A percentile compares a stretch with the other conserved stretches of the same genome.
Evolutionary conservation across 2,329 filamentous ascomycete species (phyloP).

Genomic region (Trichoderma oligosporum): DNA sequence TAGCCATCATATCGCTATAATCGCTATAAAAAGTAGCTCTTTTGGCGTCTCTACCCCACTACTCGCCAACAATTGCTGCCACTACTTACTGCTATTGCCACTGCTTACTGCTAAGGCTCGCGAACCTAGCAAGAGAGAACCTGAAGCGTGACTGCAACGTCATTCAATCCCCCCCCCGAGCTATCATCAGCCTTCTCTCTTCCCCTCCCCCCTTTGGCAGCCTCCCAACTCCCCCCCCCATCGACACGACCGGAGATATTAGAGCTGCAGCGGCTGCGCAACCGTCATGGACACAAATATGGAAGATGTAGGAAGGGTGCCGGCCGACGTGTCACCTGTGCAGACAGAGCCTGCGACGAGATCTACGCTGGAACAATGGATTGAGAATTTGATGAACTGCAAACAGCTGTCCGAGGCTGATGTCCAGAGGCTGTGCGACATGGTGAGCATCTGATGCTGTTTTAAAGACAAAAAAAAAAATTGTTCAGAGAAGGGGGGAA

Average conservation of each 20-base stretch:
- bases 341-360: conserved; percentile 80
- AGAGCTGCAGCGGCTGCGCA: neutral
- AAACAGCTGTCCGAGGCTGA: conserved; percentile 95
- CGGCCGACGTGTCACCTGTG: conserved; percentile 70
- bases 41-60: conserved; percentile 10
- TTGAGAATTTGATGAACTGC: conserved; percentile 96
- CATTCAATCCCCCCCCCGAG: conserved; percentile 21
- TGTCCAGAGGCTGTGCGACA: conserved; percentile 95
- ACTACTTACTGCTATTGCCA: conserved; percentile 9
- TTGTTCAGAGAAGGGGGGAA: neutral
- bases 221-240: neutral
- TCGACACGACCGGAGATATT: neutral
- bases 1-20: neutral
- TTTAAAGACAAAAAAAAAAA: neutral
- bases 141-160: conserved; percentile 30
- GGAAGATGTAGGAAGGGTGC: conserved; percentile 91
- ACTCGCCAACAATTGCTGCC: neutral
- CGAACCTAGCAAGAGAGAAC: conserved; percentile 16
- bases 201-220: conserved; percentile 18
- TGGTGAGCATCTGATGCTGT: conserved; percentile 54
- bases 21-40: conserved; percentile 3
- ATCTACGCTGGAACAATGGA: conserved; percentile 94
- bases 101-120: conserved; percentile 12
- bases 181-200: conserved; percentile 15
- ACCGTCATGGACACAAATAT: conserved; percentile 88